These are phyloP conservation scores for Blastocystis sp. DNA, from an alignment of 352 stramenopile genomes.

Conservation along the genomic window DNA sequence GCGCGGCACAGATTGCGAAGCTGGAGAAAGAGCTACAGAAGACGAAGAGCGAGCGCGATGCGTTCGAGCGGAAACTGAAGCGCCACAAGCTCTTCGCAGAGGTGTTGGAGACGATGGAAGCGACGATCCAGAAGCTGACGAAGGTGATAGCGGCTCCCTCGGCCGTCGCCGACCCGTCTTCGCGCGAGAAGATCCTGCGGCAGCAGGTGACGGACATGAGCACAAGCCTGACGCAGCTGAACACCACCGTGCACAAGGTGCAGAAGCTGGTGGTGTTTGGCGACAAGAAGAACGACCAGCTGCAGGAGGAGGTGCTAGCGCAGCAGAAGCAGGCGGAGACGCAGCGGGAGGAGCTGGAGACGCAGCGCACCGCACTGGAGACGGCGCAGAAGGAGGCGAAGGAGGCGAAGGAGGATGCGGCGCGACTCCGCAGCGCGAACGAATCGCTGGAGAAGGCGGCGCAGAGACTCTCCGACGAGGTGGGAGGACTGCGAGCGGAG, in stretches of 20 bases:
- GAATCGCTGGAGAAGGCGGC: background rate
- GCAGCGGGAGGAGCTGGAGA: background rate
- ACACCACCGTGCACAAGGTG: slow-evolving; percentile 12
- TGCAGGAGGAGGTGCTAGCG: background rate
- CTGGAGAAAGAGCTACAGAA: background rate
- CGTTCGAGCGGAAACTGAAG: slow-evolving; percentile 40
- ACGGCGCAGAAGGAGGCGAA: background rate
- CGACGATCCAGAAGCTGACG: background rate
- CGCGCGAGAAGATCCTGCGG: background rate
- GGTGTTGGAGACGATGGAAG: background rate
- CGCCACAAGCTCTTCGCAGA: slow-evolving; percentile 33
- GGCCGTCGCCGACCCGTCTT: background rate
- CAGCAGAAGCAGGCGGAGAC: background rate
- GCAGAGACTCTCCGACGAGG: background rate
- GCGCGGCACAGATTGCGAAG: background rate
- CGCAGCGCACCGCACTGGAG: background rate
- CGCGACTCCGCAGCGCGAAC: background rate
- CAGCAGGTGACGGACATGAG: slow-evolving; percentile 35
- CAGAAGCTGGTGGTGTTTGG: slow-evolving; percentile 33
- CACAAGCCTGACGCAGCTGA: background rate
- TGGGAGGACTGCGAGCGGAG: background rate
- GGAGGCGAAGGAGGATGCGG: background rate
- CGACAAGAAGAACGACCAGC: slow-evolving; percentile 52
- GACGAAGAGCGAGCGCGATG: slow-evolving; percentile 1
- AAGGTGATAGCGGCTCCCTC: background rate